Base-by-base conservation (phyloP, 371 early-diverging fungal genomes). In the Mortierella sp. region DNA sequence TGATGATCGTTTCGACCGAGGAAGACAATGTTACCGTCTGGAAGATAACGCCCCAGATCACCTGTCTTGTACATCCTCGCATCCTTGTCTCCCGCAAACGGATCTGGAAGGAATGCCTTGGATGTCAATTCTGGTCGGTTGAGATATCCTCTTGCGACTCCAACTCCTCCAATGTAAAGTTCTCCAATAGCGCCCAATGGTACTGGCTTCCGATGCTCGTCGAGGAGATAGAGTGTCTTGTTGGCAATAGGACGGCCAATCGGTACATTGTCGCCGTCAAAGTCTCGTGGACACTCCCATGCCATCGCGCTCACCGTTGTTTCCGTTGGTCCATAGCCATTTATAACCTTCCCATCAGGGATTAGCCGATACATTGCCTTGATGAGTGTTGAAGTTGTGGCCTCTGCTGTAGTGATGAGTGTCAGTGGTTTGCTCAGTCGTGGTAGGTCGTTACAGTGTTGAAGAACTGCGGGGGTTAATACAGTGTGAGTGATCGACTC, bases 51-150 rank as follows among this genome's bases (percentile, higher is more conserved):
- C 7, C 31, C 81, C 21, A 78, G 28, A 53, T 82, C 83, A 19
- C 83, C 83, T 12, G 83, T 76, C 21, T 28, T 45, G 71, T 81
- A 82, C 47, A 80, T 54, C 16, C 76, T 66, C 8, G 55, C 64
- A 9, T 43, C 55, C 6, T 1, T 41, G 6, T 19, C 54, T 8
- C 46, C 34, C 16, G 34, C 53, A 43, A 57, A 52, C 0, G 58
- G 58, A 52, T 65, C 45, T 3, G 54, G 26, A 27, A 65, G 31
- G 47, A 65, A 65, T 19, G 52, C 43, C 45, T 57, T 58, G 50
- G 34, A 41, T 9, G 65, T 64, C 21, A 64, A 43, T 5, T 73
- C 74, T 21, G 74, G 74, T 3, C 58, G 57, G 46, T 71, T 67
- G 34, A 71, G 42, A 46, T 78, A 78, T 23, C 79, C 79, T 27